Evolutionary conservation across 1,284 basidiomycete genomes (phyloP).

Genomic region (Grifola frondosa): DNA sequence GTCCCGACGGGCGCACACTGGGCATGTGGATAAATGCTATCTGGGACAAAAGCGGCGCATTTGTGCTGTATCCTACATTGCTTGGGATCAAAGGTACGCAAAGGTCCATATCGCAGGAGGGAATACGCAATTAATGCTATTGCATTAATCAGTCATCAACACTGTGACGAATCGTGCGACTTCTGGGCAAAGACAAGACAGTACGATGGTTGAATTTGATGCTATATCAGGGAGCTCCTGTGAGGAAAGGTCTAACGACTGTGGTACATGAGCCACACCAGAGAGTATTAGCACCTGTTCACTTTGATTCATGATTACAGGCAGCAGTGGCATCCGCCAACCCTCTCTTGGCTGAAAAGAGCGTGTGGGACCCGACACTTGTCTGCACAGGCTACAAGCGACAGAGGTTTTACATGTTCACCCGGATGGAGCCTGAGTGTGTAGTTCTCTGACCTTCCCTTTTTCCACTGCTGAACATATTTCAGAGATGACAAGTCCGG

Average conservation of each 20-base stretch:
- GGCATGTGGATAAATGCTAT: slow-evolving; percentile 81
- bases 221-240: slow-evolving; percentile 89
- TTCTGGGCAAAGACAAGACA: slow-evolving; percentile 93
- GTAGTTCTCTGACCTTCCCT: slow-evolving; percentile 32
- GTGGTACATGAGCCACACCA: slow-evolving; percentile 49
- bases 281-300: neutral
- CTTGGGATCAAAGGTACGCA: slow-evolving; percentile 88
- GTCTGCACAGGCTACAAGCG: slow-evolving; percentile 93
- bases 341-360: slow-evolving; percentile 84
- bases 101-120: no score
- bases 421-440: slow-evolving; percentile 86
- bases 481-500: slow-evolving; percentile 77
- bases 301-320: slow-evolving; percentile 32
- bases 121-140: no score
- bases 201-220: slow-evolving; percentile 87
- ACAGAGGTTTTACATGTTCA: slow-evolving; percentile 93
- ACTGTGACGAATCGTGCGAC: slow-evolving; percentile 85
- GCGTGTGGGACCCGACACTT: slow-evolving; percentile 85
- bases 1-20: slow-evolving; percentile 63
- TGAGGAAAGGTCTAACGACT: slow-evolving; percentile 82
- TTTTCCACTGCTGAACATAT: slow-evolving; percentile 3
- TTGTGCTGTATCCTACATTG: slow-evolving; percentile 89
- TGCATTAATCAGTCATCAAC: slow-evolving; percentile 75
- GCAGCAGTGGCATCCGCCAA: slow-evolving; percentile 95
- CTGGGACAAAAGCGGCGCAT: slow-evolving; percentile 96